Evolutionary conservation across 176 grass and related monocot species (phyloP).

Genomic region (Hsuehochloa calcarea): DNA sequence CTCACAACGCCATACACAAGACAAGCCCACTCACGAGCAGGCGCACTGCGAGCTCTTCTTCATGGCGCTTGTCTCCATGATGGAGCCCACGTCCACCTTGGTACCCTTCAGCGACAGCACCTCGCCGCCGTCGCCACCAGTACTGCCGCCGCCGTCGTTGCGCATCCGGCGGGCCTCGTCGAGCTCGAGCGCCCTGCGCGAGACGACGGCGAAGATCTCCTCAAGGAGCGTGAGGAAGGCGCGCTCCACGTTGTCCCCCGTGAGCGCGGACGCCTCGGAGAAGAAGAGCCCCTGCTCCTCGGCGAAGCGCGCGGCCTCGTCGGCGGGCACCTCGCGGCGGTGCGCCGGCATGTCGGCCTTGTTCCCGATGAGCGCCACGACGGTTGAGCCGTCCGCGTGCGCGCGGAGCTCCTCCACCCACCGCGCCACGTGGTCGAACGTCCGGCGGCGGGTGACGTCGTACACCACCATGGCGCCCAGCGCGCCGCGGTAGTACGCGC

Average conservation of each 20-base stretch:
- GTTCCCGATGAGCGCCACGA: conserved; percentile 67
- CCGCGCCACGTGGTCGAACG: conserved; percentile 64
- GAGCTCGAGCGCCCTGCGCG: conserved; percentile 55
- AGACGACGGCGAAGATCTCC: conserved; percentile 70
- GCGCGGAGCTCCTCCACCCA: conserved; percentile 78
- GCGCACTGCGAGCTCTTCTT: conserved; percentile 53
- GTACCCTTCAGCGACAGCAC: conserved; percentile 53
- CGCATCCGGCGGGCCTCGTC: conserved; percentile 44
- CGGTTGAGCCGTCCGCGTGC: conserved; percentile 64
- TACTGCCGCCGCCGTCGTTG: not conserved
- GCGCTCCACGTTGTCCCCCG: conserved; percentile 63
- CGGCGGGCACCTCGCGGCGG: conserved; percentile 46
- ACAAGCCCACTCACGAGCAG: conserved; percentile 34
- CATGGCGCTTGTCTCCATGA: conserved; percentile 77
- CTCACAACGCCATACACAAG: not conserved
- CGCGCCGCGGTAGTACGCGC: conserved; percentile 77
- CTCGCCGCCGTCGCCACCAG: not conserved
- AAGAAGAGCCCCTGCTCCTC: conserved; percentile 77
- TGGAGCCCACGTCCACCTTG: conserved; percentile 45
- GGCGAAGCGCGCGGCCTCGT: conserved; percentile 55
- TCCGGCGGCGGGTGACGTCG: conserved; percentile 58
- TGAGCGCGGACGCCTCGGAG: conserved; percentile 66
- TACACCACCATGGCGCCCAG: conserved; percentile 79
- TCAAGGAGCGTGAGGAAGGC: conserved; percentile 67
- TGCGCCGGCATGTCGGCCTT: conserved; percentile 53